These are phyloP conservation scores for Pythium grandisporangium DNA, from an alignment of 352 stramenopile genomes.

Conservation along the genomic window DNA sequence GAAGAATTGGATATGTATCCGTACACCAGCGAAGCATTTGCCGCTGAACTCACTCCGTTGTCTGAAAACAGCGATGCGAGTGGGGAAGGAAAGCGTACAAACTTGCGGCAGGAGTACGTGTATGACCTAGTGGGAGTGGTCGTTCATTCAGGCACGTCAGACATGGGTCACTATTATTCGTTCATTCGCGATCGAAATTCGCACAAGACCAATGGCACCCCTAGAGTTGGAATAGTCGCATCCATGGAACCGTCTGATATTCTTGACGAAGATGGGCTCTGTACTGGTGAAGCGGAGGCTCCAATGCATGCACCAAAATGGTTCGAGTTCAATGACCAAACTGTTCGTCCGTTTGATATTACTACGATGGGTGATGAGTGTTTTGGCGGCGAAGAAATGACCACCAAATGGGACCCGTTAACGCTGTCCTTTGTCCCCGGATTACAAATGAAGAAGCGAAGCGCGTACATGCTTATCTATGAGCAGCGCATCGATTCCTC, in stretches of 20 bases:
- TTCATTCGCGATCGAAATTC: conserved; percentile 80
- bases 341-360: conserved; percentile 74
- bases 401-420: conserved; percentile 37
- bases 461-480: conserved; percentile 78
- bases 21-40: conserved; percentile 74
- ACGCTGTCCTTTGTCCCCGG: conserved; percentile 14
- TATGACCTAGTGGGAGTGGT: conserved; percentile 90
- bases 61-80: not conserved
- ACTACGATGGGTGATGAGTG: conserved; percentile 74
- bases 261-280: no score
- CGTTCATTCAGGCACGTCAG: conserved; percentile 87
- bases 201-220: no score
- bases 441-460: conserved; percentile 56
- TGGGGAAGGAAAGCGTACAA: not conserved
- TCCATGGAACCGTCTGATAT: no score
- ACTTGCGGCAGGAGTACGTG: conserved; percentile 20
- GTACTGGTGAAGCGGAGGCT: no score
- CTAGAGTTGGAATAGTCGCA: no score
- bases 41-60: not conserved
- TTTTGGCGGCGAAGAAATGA: conserved; percentile 85
- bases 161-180: conserved; percentile 93
- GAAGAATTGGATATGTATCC: conserved; percentile 85
- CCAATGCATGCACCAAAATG: conserved; percentile 36
- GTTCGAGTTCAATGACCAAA: conserved; percentile 91
- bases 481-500: conserved; percentile 19